Percentiles rank a stretch among this genome's conserved stretches.
Evolutionary conservation across 768 basidiomycete species (phyloP).

Genomic region (Russula emetica): DNA sequence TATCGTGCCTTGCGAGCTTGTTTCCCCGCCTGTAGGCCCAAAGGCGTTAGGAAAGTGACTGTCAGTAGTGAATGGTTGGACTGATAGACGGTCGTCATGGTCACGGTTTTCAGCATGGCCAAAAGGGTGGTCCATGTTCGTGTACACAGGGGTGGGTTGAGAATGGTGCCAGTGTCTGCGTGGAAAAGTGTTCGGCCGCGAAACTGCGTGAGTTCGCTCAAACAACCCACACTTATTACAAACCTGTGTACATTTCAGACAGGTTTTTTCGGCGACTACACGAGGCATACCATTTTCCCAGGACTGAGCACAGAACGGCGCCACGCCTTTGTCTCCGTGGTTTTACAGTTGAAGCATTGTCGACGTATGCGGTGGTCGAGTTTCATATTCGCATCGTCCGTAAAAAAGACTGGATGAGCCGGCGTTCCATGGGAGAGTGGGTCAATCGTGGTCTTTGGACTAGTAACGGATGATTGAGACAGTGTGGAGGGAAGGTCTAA

Average conservation of each 20-base stretch:
- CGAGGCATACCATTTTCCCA: conserved; percentile 56
- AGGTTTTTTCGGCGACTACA: not conserved
- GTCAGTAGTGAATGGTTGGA: not conserved
- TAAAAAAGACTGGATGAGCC: conserved; percentile 35
- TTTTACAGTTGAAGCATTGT: conserved; percentile 78
- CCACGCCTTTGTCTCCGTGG: conserved; percentile 79
- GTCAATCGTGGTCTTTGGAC: not conserved
- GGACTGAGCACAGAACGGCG: conserved; percentile 67
- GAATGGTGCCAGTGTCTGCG: conserved; percentile 10
- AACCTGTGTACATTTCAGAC: conserved; percentile 4
- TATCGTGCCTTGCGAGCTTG: not conserved
- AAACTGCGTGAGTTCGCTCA: conserved; percentile 71
- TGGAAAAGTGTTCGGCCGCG: conserved; percentile 43
- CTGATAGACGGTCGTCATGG: not conserved
- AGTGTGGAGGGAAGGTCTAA: not conserved
- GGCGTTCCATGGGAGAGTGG: not conserved
- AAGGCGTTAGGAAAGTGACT: not conserved
- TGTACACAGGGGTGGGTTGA: not conserved
- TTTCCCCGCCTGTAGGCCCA: not conserved
- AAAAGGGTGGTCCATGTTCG: not conserved
- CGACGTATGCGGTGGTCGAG: conserved; percentile 67
- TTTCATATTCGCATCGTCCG: conserved; percentile 76
- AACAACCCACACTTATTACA: conserved; percentile 70
- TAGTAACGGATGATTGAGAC: not conserved
- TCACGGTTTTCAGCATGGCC: not conserved